A percentile compares a stretch with the other conserved stretches of the same genome.
Evolutionary conservation across 2,329 filamentous ascomycete genomes (phyloP).

Genomic region (Chrysoporthe deuterocubensis): DNA sequence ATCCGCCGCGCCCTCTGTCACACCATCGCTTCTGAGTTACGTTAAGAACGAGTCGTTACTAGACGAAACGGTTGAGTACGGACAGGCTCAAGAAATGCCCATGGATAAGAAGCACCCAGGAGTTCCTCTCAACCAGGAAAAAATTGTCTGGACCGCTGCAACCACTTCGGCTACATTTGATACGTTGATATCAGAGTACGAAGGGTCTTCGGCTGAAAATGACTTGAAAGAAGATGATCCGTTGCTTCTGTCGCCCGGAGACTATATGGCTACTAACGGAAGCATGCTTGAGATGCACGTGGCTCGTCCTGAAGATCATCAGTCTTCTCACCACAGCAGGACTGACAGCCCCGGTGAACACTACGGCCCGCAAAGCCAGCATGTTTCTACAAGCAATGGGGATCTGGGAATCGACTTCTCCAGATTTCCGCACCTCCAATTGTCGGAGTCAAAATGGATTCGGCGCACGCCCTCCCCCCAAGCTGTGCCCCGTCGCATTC

Average conservation of each 20-base stretch:
- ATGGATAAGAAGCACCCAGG: constrained; percentile 17
- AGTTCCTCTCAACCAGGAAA: constrained; percentile 4
- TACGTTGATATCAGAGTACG: constrained; percentile 21
- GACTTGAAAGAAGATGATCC: neutral
- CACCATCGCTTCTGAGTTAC: constrained; percentile 27
- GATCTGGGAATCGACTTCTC: constrained; percentile 20
- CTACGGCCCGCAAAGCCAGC: neutral
- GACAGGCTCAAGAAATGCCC: constrained; percentile 20
- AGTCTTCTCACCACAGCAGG: neutral
- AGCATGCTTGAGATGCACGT: constrained; percentile 1
- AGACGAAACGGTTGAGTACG: constrained; percentile 25
- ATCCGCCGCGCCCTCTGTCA: constrained; percentile 24
- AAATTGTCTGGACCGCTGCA: neutral
- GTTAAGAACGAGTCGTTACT: constrained; percentile 24
- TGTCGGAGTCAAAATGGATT: constrained; percentile 24
- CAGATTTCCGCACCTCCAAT: constrained; percentile 23
- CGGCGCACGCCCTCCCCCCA: constrained; percentile 25
- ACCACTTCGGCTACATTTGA: neutral
- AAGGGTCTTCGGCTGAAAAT: constrained; percentile 1
- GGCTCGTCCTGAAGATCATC: neutral
- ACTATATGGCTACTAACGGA: neutral
- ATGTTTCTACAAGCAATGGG: neutral
- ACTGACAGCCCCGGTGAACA: neutral
- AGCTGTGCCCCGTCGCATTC: constrained; percentile 12
- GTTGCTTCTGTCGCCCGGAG: constrained; percentile 5